Evolutionary conservation across 805 yeast genomes (phyloP).

Genomic region (Candida maltosa): DNA sequence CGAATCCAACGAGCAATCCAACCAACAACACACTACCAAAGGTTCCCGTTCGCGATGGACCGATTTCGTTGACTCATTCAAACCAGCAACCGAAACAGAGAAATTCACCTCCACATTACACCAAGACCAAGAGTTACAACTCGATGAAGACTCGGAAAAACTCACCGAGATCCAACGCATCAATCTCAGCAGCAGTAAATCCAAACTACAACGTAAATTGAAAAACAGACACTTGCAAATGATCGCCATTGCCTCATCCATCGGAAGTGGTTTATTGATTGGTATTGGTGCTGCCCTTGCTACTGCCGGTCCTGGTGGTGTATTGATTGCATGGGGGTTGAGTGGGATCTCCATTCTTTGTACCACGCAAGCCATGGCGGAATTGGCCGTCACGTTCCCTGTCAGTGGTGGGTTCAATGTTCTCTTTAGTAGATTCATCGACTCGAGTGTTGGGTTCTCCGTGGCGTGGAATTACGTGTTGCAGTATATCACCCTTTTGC

Average conservation of each 20-base stretch:
- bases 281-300: constrained; percentile 37
- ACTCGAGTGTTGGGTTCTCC: constrained; percentile 68
- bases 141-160: constrained; percentile 13
- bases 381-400: constrained; percentile 45
- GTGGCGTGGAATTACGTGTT: constrained; percentile 70
- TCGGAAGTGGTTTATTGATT: constrained; percentile 42
- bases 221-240: constrained; percentile 36
- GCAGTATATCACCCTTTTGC: constrained; percentile 56
- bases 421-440: constrained; percentile 61
- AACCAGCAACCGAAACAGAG: constrained; percentile 21
- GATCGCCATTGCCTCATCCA: constrained; percentile 43
- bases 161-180: constrained; percentile 37
- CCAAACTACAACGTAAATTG: constrained; percentile 33
- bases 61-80: constrained; percentile 48
- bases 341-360: constrained; percentile 35
- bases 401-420: constrained; percentile 46
- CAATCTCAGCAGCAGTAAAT: constrained; percentile 36
- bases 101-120: constrained; percentile 3
- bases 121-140: constrained; percentile 19
- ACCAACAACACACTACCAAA: too few relatives aligned
- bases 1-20: too few relatives aligned
- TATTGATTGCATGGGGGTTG: constrained; percentile 36
- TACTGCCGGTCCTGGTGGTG: constrained; percentile 39
- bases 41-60: too few relatives aligned
- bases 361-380: constrained; percentile 42